These are phyloP conservation scores for Pseudonectria buxi DNA, from an alignment of 2,329 filamentous ascomycete species.

Conservation along the genomic window DNA sequence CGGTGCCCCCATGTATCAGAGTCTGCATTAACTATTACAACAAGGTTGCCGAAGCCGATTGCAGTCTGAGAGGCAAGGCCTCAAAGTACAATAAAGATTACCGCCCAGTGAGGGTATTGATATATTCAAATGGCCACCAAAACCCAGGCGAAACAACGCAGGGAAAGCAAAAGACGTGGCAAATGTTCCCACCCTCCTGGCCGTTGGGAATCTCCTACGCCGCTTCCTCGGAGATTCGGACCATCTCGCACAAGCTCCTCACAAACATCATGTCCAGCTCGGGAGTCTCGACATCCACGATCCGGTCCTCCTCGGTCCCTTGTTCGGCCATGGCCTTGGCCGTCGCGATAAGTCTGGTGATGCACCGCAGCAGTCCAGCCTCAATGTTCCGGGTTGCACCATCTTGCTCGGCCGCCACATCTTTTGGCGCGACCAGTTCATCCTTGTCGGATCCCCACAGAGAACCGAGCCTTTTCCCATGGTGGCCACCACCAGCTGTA, in stretches of 20 bases:
- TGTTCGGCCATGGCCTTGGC: conserved; percentile 32
- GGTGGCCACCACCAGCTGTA: conserved; percentile 12
- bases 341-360: conserved; percentile 44
- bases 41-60: conserved; percentile 6
- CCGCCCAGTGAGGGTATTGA: conserved; percentile 21
- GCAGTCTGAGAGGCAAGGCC: background rate
- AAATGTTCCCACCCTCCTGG: background rate
- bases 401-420: conserved; percentile 22
- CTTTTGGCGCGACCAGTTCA: conserved; percentile 14
- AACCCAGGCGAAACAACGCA: conserved; percentile 1
- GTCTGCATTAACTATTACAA: conserved; percentile 14
- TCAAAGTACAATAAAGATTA: background rate
- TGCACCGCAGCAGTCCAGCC: conserved; percentile 43
- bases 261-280: conserved; percentile 33
- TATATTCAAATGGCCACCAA: conserved; percentile 8
- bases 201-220: conserved; percentile 1
- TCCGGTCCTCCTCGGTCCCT: conserved; percentile 21
- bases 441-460: conserved; percentile 22
- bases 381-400: conserved; percentile 39
- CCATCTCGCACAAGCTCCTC: conserved; percentile 37
- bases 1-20: background rate
- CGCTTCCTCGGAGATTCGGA: conserved; percentile 30
- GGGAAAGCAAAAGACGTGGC: conserved; percentile 7
- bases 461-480: conserved; percentile 21
- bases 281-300: conserved; percentile 24